These are phyloP conservation scores for Colletotrichum melonis DNA, from an alignment of 2,329 filamentous ascomycete genomes.

Conservation along the genomic window DNA sequence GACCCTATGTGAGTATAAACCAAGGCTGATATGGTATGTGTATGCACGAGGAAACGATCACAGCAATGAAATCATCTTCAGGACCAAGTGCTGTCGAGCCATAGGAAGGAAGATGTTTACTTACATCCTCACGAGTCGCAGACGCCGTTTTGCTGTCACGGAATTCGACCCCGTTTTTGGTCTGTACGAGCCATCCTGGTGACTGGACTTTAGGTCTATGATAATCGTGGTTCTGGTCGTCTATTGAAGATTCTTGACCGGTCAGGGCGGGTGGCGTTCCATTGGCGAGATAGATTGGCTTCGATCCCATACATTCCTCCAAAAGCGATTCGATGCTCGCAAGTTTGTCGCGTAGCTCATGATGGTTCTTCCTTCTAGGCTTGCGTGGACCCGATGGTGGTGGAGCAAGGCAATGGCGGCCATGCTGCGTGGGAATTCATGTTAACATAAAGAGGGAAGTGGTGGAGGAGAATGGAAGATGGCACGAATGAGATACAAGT, in stretches of 20 bases:
- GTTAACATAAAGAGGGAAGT: not conserved
- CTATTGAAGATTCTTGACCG: no score
- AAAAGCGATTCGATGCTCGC: constrained; percentile 9
- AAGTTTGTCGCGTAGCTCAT: constrained; percentile 15
- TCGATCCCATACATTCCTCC: not conserved
- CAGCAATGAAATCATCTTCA: no score
- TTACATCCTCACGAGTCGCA: not conserved
- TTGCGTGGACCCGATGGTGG: not conserved
- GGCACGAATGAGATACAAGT: no score
- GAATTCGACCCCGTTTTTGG: constrained; percentile 12
- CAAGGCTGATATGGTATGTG: no score
- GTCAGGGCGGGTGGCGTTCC: no score
- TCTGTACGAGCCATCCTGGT: not conserved
- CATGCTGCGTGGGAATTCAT: not conserved
- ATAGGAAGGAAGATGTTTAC: not conserved
- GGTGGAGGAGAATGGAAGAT: not conserved
- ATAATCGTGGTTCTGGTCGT: no score
- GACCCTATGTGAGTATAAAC: not conserved
- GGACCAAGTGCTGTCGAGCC: not conserved
- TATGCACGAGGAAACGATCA: no score
- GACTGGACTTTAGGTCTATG: not conserved
- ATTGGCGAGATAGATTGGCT: no score
- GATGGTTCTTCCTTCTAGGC: constrained; percentile 14
- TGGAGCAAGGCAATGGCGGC: constrained; percentile 3
- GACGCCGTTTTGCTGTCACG: not conserved